These are phyloP conservation scores for Sugiyamaella grinbergsii DNA, from an alignment of 1,139 yeast genomes.

Conservation along the genomic window DNA sequence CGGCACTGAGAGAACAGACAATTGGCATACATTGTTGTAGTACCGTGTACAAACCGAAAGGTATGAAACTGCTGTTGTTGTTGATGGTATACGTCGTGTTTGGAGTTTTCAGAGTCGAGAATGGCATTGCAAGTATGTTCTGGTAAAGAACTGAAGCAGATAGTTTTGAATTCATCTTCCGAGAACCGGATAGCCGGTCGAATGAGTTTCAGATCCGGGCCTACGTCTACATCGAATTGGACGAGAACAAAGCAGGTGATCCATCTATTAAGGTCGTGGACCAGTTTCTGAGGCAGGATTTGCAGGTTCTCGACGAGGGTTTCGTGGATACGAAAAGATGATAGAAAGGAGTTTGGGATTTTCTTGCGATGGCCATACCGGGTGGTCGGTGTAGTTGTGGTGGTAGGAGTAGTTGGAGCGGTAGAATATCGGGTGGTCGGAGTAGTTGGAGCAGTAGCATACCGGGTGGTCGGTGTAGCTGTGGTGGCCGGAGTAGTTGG, in stretches of 20 bases:
- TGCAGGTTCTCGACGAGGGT: conserved; percentile 30
- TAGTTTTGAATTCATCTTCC: conserved; percentile 37
- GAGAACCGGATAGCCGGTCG: conserved; percentile 35
- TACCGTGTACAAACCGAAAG: conserved; percentile 27
- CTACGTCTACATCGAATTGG: conserved; percentile 43
- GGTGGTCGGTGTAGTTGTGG: not conserved
- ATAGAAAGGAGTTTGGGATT: conserved; percentile 36
- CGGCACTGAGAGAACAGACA: conserved; percentile 34
- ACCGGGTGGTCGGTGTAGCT: too few species aligned
- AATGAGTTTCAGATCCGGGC: conserved; percentile 41
- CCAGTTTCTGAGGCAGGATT: conserved; percentile 26
- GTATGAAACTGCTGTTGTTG: conserved; percentile 30
- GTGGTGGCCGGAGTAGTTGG: too few species aligned
- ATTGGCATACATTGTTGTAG: conserved; percentile 31
- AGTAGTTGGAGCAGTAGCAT: not conserved
- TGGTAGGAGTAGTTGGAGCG: too few species aligned
- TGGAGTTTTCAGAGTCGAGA: conserved; percentile 6
- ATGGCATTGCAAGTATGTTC: conserved; percentile 30
- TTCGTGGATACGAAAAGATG: conserved; percentile 37
- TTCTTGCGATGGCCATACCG: conserved; percentile 8
- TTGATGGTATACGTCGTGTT: conserved; percentile 2
- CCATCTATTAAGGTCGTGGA: conserved; percentile 34
- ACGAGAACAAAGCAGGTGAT: conserved; percentile 38
- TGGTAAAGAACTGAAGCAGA: conserved; percentile 39
- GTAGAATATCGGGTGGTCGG: too few species aligned